Evolutionary conservation across 1,284 basidiomycete genomes (phyloP).

Genomic region (Testicularia cyperi): DNA sequence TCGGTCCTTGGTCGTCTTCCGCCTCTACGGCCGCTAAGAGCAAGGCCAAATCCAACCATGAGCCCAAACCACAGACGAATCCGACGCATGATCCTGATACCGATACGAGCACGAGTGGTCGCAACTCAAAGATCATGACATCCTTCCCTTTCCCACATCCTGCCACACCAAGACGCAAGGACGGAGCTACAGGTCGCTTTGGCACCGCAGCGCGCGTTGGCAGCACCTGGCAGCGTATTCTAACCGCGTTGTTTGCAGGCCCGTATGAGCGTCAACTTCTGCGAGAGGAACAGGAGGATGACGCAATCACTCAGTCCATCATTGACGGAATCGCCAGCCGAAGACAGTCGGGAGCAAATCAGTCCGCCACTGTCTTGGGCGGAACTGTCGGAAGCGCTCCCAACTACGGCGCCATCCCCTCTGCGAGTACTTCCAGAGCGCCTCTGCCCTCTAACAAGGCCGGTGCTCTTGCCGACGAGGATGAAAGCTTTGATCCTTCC

Average conservation of each 20-base stretch:
- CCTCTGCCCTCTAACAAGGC: neutral
- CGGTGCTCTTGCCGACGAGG: neutral
- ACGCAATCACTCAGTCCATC: conserved; percentile 19
- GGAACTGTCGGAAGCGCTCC: neutral
- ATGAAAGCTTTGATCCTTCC: neutral
- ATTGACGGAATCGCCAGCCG: conserved; percentile 13
- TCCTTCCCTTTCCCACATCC: conserved; percentile 43
- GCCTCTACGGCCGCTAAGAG: conserved; percentile 1
- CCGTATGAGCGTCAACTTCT: conserved; percentile 24
- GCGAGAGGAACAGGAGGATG: conserved; percentile 23
- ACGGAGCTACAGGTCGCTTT: neutral
- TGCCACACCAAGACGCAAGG: conserved; percentile 2
- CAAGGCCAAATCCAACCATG: neutral
- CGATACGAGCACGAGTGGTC: neutral
- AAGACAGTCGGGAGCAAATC: neutral
- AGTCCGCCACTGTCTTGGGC: neutral
- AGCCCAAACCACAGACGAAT: neutral
- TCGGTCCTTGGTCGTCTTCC: conserved; percentile 14
- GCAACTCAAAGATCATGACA: conserved; percentile 41
- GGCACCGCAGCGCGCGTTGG: neutral
- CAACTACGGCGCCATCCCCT: conserved; percentile 13
- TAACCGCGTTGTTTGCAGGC: conserved; percentile 26
- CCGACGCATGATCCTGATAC: neutral
- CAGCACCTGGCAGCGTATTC: conserved; percentile 16
- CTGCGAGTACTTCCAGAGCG: neutral